phyloP scores from a whole-genome alignment of 2,329 filamentous ascomycete genomes.

The Penicillium brasilianum region DNA sequence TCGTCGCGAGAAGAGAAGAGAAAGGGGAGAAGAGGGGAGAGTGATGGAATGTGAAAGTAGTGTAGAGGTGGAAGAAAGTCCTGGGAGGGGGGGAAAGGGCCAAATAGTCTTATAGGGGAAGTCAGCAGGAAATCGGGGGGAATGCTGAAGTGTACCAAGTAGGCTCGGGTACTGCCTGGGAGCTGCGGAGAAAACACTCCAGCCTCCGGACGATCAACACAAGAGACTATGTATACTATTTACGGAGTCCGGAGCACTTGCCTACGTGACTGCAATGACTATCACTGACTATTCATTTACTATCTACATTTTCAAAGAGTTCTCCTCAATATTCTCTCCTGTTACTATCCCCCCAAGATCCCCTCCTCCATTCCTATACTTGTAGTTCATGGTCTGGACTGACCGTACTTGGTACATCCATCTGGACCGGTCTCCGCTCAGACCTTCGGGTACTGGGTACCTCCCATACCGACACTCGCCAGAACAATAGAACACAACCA shows the following conservation, averaged over 20 bases:
- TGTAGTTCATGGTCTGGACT: background rate
- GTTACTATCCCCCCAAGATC: too few species aligned
- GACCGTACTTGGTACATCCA: background rate
- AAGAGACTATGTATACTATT: too few species aligned
- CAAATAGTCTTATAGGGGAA: slow-evolving; percentile 31
- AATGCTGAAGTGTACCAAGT: slow-evolving; percentile 14
- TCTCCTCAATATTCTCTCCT: too few species aligned
- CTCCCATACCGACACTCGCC: slow-evolving; percentile 26
- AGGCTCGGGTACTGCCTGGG: slow-evolving; percentile 21
- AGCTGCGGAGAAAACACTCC: background rate
- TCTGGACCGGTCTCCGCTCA: slow-evolving; percentile 25
- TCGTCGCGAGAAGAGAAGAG: slow-evolving; percentile 65
- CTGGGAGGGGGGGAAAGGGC: slow-evolving; percentile 18
- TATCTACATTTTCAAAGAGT: too few species aligned
- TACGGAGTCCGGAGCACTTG: too few species aligned
- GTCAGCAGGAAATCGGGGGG: slow-evolving; percentile 14
- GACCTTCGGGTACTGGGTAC: slow-evolving; percentile 31
- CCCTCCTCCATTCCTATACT: too few species aligned
- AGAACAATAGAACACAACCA: background rate
- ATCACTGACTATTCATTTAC: too few species aligned
- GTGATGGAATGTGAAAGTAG: slow-evolving; percentile 20
- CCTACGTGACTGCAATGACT: too few species aligned
- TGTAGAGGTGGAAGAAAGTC: slow-evolving; percentile 26
- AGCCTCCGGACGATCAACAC: background rate
- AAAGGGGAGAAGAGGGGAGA: slow-evolving; percentile 35